These are phyloP conservation scores for Ustilago sp. DNA, from an alignment of 1,284 basidiomycete species.

Conservation along the genomic window DNA sequence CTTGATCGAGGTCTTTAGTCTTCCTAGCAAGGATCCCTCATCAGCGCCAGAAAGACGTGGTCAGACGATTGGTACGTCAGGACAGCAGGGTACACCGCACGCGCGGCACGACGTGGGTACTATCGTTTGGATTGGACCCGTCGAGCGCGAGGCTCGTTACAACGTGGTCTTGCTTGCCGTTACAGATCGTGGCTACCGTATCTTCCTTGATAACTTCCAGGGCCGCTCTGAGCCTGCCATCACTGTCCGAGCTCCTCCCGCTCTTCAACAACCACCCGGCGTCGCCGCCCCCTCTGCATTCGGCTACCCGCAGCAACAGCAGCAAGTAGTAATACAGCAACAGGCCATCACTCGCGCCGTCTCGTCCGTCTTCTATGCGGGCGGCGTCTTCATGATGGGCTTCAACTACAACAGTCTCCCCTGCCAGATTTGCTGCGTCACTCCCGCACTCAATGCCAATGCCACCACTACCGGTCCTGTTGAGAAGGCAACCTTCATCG, in stretches of 20 bases:
- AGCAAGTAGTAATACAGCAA: slow-evolving; percentile 19
- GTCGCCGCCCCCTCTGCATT: slow-evolving; percentile 21
- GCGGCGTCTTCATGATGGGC: slow-evolving; percentile 54
- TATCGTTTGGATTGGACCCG: slow-evolving; percentile 63
- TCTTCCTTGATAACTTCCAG: slow-evolving; percentile 66
- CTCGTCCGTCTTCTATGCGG: slow-evolving; percentile 50
- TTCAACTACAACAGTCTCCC: slow-evolving; percentile 52
- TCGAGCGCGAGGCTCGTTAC: slow-evolving; percentile 48
- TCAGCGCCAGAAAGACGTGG: slow-evolving; percentile 59
- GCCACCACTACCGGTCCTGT: slow-evolving; percentile 35
- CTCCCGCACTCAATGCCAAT: slow-evolving; percentile 37
- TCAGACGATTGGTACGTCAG: slow-evolving; percentile 61
- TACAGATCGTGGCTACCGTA: slow-evolving; percentile 65
- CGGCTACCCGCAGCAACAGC: slow-evolving; percentile 24
- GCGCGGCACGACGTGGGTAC: slow-evolving; percentile 57
- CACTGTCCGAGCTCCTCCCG: slow-evolving; percentile 46
- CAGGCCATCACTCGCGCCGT: slow-evolving; percentile 40
- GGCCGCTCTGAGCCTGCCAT: slow-evolving; percentile 53
- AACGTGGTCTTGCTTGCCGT: slow-evolving; percentile 63
- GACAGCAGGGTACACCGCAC: slow-evolving; percentile 62
- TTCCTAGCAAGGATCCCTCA: slow-evolving; percentile 58
- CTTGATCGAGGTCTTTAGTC: slow-evolving; percentile 64
- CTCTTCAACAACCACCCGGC: slow-evolving; percentile 48
- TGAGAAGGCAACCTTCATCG: slow-evolving; percentile 53
- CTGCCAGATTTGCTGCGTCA: slow-evolving; percentile 52